Evolutionary conservation across 2,329 filamentous ascomycete genomes (phyloP).

Genomic region (Epichloe sibirici): DNA sequence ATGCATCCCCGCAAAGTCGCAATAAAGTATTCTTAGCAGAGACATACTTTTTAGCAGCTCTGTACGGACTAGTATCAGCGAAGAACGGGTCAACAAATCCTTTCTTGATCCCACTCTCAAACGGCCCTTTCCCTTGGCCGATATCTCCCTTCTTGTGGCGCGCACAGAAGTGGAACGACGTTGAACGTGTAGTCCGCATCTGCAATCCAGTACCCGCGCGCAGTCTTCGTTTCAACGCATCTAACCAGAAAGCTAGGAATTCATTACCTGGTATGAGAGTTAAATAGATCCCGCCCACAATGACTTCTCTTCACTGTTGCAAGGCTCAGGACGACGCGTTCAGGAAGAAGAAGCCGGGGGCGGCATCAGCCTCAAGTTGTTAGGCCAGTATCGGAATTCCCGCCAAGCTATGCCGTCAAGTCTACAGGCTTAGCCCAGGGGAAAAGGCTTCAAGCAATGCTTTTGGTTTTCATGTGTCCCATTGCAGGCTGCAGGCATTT

Average conservation of each 20-base stretch:
- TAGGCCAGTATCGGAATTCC: too few species aligned
- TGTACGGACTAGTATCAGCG: not conserved
- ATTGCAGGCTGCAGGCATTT: too few species aligned
- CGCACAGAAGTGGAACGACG: not conserved
- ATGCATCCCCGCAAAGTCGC: too few species aligned
- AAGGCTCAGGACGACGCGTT: not conserved
- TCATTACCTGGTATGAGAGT: not conserved
- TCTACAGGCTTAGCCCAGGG: not conserved
- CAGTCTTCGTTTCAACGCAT: slow-evolving; percentile 1
- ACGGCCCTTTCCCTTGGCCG: not conserved
- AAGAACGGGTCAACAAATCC: not conserved
- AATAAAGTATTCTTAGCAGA: too few species aligned
- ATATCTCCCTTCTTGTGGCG: not conserved
- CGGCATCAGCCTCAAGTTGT: too few species aligned
- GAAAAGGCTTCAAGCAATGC: not conserved
- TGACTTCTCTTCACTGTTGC: not conserved
- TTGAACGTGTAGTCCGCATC: not conserved
- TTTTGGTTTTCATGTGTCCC: not conserved
- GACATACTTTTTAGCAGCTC: too few species aligned
- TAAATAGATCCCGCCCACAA: not conserved
- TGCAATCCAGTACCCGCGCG: not conserved
- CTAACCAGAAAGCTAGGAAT: not conserved
- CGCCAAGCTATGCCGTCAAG: too few species aligned
- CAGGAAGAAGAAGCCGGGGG: too few species aligned
- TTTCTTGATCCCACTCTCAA: not conserved